Evolutionary conservation across 768 basidiomycete genomes (phyloP), one percentile per base, ranked within the genome.

Genomic region (Lentinus tigrinus): DNA sequence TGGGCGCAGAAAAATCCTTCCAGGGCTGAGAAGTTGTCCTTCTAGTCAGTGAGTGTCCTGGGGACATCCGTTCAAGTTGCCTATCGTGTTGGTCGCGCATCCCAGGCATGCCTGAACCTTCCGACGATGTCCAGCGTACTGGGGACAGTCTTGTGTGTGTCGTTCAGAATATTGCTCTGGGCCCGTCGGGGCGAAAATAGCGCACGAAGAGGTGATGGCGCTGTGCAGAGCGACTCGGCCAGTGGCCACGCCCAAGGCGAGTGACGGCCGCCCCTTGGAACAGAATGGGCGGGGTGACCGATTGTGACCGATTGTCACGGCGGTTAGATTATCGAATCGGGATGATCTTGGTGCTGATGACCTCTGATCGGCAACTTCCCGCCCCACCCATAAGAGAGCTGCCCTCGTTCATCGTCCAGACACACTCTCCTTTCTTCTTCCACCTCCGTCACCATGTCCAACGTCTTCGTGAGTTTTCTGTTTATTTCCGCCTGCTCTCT

Each of bases 391-490:
- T 57, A 65, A 60, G 61, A 56, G 59, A 50, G 37, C 51, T 38
- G 54, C 52, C 52, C 50, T 42, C 52, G 39, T 44, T 31, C 40
- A 13, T 21, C 31, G 16, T 46, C 51, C 61, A 62, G 50, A 64
- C 61, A 51, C 60, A 44, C 59, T 52, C 58, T 51, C 61, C 49
- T 44, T 49, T 48, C 58, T 42, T 58, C 47, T 57, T 36, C 54
- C 63, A 52, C 55, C 63, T 56, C 34, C 42, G 40, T 57, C 58
- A 47, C 58, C 61, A 61, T 75, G 73, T 54, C 74, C 26, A 31
- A 31, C 31, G 76, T 78, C 50, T 78, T 61, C 61, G 77, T 79
- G 64, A 68, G 75, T 69, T 27, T 47, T 23, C 21, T 40, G 43
- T 11, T 53, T 11, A 34, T 34, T 7, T 26, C 23, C 6, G 13